These are phyloP conservation scores for Apophysomyces sp. DNA, from an alignment of 371 early-diverging fungal species.

Conservation along the genomic window DNA sequence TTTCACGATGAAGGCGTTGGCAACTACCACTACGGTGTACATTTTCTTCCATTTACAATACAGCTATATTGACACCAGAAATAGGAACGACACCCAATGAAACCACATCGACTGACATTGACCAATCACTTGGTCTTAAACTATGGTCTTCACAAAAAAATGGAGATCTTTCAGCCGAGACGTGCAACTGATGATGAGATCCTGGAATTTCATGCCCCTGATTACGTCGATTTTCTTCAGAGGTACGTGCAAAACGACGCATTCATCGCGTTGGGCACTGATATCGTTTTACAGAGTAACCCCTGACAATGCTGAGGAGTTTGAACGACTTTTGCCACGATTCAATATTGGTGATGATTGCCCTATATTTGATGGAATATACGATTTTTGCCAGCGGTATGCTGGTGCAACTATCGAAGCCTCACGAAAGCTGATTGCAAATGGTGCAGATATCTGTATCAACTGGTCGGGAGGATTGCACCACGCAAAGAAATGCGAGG, in stretches of 20 bases:
- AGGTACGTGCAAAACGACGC: constrained; percentile 43
- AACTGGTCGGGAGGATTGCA: constrained; percentile 98
- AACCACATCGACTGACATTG: constrained; percentile 90
- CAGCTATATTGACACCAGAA: background rate
- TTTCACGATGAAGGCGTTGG: constrained; percentile 88
- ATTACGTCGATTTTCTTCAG: constrained; percentile 98
- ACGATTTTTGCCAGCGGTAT: constrained; percentile 92
- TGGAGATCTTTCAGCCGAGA: constrained; percentile 90
- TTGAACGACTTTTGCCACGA: constrained; percentile 63
- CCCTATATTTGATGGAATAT: constrained; percentile 96
- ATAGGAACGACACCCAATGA: constrained; percentile 93
- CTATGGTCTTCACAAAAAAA: constrained; percentile 82
- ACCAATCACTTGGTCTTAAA: constrained; percentile 90
- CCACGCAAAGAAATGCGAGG: constrained; percentile 93
- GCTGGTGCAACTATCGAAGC: constrained; percentile 89
- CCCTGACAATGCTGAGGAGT: constrained; percentile 82
- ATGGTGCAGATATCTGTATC: constrained; percentile 81
- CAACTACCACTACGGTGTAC: constrained; percentile 88
- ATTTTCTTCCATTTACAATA: constrained; percentile 8
- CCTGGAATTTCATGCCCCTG: constrained; percentile 92
- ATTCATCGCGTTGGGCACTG: no score
- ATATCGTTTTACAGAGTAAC: constrained; percentile 64
- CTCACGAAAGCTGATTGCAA: constrained; percentile 75
- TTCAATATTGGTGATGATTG: constrained; percentile 97
- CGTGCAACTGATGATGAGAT: constrained; percentile 96